These are phyloP conservation scores for Trichothecium roseum DNA, from an alignment of 2,329 filamentous ascomycete genomes.

Conservation along the genomic window DNA sequence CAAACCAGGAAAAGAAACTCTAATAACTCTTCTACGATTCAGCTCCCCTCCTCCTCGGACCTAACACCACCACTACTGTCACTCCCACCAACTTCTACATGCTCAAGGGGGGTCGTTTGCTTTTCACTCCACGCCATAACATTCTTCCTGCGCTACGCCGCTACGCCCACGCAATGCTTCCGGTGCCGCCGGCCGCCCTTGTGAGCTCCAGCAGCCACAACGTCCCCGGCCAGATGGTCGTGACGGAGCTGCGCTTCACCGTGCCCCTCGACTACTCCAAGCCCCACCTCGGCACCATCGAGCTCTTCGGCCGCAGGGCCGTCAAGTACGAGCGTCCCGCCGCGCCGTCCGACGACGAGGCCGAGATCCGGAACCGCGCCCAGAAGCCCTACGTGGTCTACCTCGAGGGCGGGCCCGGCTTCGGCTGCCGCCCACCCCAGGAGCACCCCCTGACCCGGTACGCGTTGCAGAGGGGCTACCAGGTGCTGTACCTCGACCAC, in stretches of 20 bases:
- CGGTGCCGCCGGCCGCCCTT: slow-evolving; percentile 25
- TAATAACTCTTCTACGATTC: too few relatives aligned
- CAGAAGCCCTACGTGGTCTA: slow-evolving; percentile 55
- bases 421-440: slow-evolving; percentile 66
- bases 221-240: slow-evolving; percentile 54
- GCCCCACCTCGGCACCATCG: slow-evolving; percentile 49
- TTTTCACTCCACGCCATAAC: too few relatives aligned
- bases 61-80: too few relatives aligned
- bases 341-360: slow-evolving; percentile 22
- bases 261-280: slow-evolving; percentile 72
- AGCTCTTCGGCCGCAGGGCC: slow-evolving; percentile 69
- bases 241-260: slow-evolving; percentile 78
- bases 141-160: too few relatives aligned
- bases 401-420: slow-evolving; percentile 79
- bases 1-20: too few relatives aligned
- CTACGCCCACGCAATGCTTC: too few relatives aligned
- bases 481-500: slow-evolving; percentile 81
- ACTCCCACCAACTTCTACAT: too few relatives aligned
- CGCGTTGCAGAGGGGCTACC: slow-evolving; percentile 71
- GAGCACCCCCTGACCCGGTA: slow-evolving; percentile 59
- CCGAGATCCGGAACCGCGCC: slow-evolving; percentile 11
- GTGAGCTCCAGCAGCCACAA: slow-evolving; percentile 31
- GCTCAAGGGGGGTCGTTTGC: too few relatives aligned
- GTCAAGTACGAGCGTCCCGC: slow-evolving; percentile 55
- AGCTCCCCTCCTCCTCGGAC: too few relatives aligned